phyloP scores from a whole-genome alignment of 2,329 filamentous ascomycete genomes.

The Fusarium albidum region DNA sequence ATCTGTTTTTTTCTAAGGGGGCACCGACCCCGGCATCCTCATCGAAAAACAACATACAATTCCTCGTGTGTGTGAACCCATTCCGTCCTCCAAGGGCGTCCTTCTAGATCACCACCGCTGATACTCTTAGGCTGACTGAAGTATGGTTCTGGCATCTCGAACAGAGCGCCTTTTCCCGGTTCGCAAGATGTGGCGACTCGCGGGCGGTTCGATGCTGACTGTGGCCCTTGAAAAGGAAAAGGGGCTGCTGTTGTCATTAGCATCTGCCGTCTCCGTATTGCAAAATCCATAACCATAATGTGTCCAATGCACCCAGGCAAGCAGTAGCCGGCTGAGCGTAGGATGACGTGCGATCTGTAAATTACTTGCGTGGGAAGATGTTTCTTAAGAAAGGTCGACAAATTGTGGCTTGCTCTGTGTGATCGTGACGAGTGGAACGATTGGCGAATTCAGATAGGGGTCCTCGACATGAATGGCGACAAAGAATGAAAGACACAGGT shows the following conservation, averaged over 20 bases:
- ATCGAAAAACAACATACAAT: conserved; percentile 38
- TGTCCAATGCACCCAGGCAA: conserved; percentile 65
- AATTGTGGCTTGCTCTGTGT: conserved; percentile 52
- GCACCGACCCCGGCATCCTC: conserved; percentile 27
- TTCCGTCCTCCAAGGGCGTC: conserved; percentile 19
- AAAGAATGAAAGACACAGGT: conserved; percentile 36
- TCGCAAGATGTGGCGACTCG: conserved; percentile 26
- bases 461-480: conserved; percentile 36
- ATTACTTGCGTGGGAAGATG: conserved; percentile 61
- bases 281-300: conserved; percentile 69
- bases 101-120: conserved; percentile 29
- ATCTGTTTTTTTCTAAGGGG: conserved; percentile 18
- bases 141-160: conserved; percentile 24
- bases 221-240: conserved; percentile 17
- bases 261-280: conserved; percentile 54
- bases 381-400: conserved; percentile 56
- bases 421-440: conserved; percentile 46
- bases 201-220: conserved; percentile 38
- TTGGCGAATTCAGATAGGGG: conserved; percentile 41
- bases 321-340: conserved; percentile 61
- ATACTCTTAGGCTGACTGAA: conserved; percentile 35
- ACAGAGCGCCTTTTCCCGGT: conserved; percentile 16
- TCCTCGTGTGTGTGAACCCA: conserved; percentile 29
- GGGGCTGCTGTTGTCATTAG: conserved; percentile 35
- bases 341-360: conserved; percentile 66